A percentile compares a stretch with the other conserved stretches of the same genome.
Evolutionary conservation across 164 flowering plant genomes (phyloP).

Genomic region (Echeveria elegans): DNA sequence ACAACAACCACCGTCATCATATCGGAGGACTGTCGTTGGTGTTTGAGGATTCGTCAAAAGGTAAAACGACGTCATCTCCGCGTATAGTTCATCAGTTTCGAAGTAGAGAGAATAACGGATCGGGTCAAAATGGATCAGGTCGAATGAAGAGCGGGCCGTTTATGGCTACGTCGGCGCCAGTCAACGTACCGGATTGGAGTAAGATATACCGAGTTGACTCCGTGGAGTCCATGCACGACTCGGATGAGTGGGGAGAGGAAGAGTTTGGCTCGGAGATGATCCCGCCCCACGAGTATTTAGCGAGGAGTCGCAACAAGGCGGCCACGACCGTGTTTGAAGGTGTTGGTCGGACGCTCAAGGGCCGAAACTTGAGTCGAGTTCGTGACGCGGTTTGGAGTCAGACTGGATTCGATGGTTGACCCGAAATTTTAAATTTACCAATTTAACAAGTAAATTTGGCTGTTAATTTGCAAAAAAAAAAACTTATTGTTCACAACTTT

Average conservation of each 20-base stretch:
- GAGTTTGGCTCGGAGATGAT: constrained; percentile 42
- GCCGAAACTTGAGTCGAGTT: constrained; percentile 87
- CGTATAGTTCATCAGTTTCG: constrained; percentile 46
- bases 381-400: constrained; percentile 93
- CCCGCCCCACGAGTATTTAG: constrained; percentile 92
- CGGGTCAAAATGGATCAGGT: constrained; percentile 6
- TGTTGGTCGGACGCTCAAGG: constrained; percentile 89
- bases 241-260: constrained; percentile 36
- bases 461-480: too few species aligned
- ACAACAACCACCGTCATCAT: constrained; percentile 13
- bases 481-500: too few species aligned
- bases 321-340: constrained; percentile 77
- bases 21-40: constrained; percentile 77
- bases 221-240: constrained; percentile 52
- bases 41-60: constrained; percentile 29
- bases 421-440: too few species aligned
- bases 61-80: constrained; percentile 21
- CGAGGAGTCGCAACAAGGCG: constrained; percentile 34
- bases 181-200: constrained; percentile 80
- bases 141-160: constrained; percentile 21
- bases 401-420: constrained; percentile 77
- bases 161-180: constrained; percentile 80
- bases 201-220: constrained; percentile 63
- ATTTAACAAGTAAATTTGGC: too few species aligned
- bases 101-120: constrained; percentile 17